These are phyloP conservation scores for Globisporangium canariense DNA, from an alignment of 352 stramenopile species.

Conservation along the genomic window DNA sequence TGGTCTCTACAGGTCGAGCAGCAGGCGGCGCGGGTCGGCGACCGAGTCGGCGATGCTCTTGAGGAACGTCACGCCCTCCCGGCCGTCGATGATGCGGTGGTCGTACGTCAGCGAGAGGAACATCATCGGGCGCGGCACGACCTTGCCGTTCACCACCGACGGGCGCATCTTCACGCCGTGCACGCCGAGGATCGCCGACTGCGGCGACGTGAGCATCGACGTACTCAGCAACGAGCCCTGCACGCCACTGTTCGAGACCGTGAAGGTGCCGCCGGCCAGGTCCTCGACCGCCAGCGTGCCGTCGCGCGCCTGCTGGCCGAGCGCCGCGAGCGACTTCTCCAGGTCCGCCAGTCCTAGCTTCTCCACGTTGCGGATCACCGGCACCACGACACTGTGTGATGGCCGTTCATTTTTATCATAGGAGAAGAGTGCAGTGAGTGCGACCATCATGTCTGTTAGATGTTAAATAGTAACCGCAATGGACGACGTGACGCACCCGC, in stretches of 20 bases:
- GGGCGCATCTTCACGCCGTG: conserved; percentile 97
- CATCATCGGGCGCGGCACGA: conserved; percentile 99
- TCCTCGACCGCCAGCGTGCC: conserved; percentile 84
- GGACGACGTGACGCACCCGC: conserved; percentile 45
- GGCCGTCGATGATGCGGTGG: conserved; percentile 99
- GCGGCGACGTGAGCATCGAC: conserved; percentile 98
- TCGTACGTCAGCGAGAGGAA: conserved; percentile 99
- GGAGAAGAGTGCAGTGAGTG: not conserved
- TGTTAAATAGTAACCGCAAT: not conserved
- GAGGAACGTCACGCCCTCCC: conserved; percentile 99
- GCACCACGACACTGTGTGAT: conserved; percentile 91
- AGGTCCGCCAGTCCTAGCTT: conserved; percentile 95
- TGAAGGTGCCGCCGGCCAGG: conserved; percentile 98
- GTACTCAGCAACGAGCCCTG: conserved; percentile 97
- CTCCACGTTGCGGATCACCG: conserved; percentile 98
- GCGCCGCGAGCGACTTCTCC: conserved; percentile 93
- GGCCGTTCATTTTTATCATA: not conserved
- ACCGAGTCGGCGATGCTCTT: conserved; percentile 98
- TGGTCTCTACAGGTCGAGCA: conserved; percentile 72
- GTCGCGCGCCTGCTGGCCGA: conserved; percentile 73
- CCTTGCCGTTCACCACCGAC: conserved; percentile 89
- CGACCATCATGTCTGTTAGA: not conserved
- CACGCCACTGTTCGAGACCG: conserved; percentile 97
- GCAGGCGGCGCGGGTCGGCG: conserved; percentile 91
- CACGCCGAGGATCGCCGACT: conserved; percentile 98